A percentile compares a stretch with the other conserved stretches of the same genome.
Conservation (phyloP, 768 basidiomycete genomes). For the Trametes villosa region DNA sequence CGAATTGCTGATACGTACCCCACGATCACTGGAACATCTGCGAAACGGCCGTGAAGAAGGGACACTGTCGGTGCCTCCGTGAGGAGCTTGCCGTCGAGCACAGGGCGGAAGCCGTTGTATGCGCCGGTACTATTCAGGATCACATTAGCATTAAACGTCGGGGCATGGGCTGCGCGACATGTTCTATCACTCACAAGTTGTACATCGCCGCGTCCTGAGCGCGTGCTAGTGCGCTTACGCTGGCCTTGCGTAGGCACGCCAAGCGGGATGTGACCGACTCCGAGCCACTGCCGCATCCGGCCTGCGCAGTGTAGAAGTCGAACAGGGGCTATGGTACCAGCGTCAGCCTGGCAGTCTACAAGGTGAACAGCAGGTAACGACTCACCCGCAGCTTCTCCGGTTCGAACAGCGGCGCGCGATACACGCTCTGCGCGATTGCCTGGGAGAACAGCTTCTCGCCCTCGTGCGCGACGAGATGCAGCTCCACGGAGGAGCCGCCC, state of each 20-base stretch:
- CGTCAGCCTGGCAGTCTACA: not conserved
- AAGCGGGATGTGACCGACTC: conserved; percentile 43
- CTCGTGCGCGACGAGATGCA: conserved; percentile 56
- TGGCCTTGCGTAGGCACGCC: conserved; percentile 53
- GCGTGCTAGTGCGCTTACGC: conserved; percentile 53
- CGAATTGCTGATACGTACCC: conserved; percentile 47
- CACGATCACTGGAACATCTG: conserved; percentile 58
- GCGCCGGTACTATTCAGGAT: conserved; percentile 38
- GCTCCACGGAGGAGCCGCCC: conserved; percentile 56
- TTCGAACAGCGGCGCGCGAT: conserved; percentile 52
- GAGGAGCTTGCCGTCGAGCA: conserved; percentile 57
- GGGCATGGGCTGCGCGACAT: conserved; percentile 23
- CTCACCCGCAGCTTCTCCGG: conserved; percentile 58
- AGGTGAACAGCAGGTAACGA: not conserved
- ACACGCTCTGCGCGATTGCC: conserved; percentile 68
- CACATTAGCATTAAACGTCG: not conserved
- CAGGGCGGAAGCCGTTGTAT: conserved; percentile 56
- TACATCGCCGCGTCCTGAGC: conserved; percentile 55
- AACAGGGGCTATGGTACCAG: conserved; percentile 49
- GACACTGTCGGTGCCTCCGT: conserved; percentile 53
- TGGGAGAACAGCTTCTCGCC: conserved; percentile 49
- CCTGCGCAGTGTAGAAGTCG: conserved; percentile 50
- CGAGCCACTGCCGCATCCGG: conserved; percentile 47
- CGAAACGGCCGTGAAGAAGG: conserved; percentile 50
- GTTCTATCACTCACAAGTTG: conserved; percentile 41